These are phyloP conservation scores for Pythium insidiosum DNA, from an alignment of 352 stramenopile species.

Conservation along the genomic window DNA sequence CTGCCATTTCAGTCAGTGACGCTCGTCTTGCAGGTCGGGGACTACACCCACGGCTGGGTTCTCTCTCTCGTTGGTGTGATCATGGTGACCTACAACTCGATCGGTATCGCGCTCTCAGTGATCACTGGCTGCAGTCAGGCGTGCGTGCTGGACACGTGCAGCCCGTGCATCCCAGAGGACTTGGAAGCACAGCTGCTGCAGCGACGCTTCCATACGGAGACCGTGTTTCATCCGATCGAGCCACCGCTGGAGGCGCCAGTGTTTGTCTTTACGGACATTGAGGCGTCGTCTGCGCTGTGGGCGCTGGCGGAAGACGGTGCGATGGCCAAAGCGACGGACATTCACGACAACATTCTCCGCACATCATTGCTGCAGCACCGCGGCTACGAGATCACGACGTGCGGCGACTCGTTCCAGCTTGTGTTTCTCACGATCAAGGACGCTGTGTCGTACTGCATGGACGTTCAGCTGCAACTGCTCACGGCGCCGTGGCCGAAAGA, in stretches of 20 bases:
- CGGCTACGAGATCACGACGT: conserved; percentile 74
- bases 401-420: conserved; percentile 66
- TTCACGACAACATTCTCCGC: conserved; percentile 59
- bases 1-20: too few relatives aligned
- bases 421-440: conserved; percentile 58
- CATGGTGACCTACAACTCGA: conserved; percentile 60
- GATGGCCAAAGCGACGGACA: conserved; percentile 46
- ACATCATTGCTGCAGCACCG: conserved; percentile 35
- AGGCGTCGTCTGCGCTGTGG: conserved; percentile 67
- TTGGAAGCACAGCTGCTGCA: conserved; percentile 44
- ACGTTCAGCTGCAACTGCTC: conserved; percentile 50
- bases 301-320: conserved; percentile 30
- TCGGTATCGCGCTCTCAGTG: conserved; percentile 43
- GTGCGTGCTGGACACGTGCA: conserved; percentile 40
- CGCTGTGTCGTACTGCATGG: conserved; percentile 54
- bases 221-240: conserved; percentile 19
- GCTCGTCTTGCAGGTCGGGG: too few relatives aligned
- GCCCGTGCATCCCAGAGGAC: conserved; percentile 40
- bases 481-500: conserved; percentile 51
- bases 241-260: conserved; percentile 31
- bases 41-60: too few relatives aligned
- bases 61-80: conserved; percentile 37
- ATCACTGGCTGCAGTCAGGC: conserved; percentile 56
- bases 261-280: conserved; percentile 77
- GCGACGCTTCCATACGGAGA: conserved; percentile 5